Conservation (phyloP, 257 asterid species). For the Datura wrightii region DNA sequence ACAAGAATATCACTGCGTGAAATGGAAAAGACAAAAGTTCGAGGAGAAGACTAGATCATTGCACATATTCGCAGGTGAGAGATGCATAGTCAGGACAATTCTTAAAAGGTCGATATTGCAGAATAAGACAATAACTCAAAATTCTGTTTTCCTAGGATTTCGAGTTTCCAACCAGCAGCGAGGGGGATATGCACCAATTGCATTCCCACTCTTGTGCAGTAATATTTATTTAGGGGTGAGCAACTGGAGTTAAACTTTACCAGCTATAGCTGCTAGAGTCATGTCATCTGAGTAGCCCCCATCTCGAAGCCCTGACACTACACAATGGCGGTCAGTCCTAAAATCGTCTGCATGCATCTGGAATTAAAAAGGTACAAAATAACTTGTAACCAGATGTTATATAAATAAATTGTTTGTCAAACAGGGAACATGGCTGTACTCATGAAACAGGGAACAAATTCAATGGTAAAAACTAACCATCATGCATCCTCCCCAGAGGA, state of each 20-base stretch:
- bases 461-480: slow-evolving; percentile 58
- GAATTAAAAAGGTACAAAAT: slow-evolving; percentile 35
- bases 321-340: slow-evolving; percentile 78
- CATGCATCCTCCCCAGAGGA: slow-evolving; percentile 99
- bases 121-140: slow-evolving; percentile 4
- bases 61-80: slow-evolving; percentile 1
- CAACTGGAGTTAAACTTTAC: slow-evolving; percentile 42
- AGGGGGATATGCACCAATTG: background rate
- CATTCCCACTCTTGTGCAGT: slow-evolving; percentile 5
- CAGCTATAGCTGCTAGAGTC: slow-evolving; percentile 98
- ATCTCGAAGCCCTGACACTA: slow-evolving; percentile 85
- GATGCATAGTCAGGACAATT: background rate
- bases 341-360: slow-evolving; percentile 99
- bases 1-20: background rate
- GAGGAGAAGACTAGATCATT: background rate
- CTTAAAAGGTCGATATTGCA: background rate
- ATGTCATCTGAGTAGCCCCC: slow-evolving; percentile 99
- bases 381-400: slow-evolving; percentile 28
- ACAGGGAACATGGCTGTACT: background rate
- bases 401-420: background rate
- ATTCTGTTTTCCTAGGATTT: background rate
- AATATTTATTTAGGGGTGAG: slow-evolving; percentile 24
- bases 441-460: slow-evolving; percentile 31
- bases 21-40: background rate
- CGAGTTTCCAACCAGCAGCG: background rate